These are phyloP conservation scores for Candida sphagnicola DNA, from an alignment of 805 yeast species.

Conservation along the genomic window DNA sequence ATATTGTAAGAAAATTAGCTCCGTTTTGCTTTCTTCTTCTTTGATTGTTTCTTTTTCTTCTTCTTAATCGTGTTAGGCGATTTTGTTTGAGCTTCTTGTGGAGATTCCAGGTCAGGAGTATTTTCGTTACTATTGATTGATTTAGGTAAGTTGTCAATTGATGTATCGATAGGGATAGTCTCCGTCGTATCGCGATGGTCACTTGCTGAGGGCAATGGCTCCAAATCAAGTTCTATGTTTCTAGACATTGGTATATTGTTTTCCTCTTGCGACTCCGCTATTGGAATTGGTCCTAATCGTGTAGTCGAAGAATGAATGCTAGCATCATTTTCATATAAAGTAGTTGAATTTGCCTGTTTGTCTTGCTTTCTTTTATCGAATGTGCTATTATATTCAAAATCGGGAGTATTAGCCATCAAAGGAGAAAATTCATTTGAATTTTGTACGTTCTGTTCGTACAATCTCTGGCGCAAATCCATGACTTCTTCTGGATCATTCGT, in stretches of 20 bases:
- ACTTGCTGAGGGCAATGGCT: too few relatives aligned
- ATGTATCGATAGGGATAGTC: neutral
- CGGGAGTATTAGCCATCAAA: slow-evolving; percentile 2
- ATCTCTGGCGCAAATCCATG: slow-evolving; percentile 30
- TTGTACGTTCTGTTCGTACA: slow-evolving; percentile 23
- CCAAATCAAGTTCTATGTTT: too few relatives aligned
- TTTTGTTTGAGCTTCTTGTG: neutral
- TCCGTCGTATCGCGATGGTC: neutral
- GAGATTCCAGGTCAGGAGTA: neutral
- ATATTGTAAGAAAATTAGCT: slow-evolving; percentile 5
- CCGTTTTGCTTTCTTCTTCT: slow-evolving; percentile 8
- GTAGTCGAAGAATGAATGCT: too few relatives aligned
- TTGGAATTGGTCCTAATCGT: too few relatives aligned
- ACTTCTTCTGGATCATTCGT: slow-evolving; percentile 33
- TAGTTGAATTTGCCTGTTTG: neutral
- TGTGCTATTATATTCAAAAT: neutral
- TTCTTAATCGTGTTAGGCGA: slow-evolving; percentile 5
- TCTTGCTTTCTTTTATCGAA: neutral
- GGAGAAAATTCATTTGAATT: slow-evolving; percentile 7
- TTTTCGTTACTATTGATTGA: neutral
- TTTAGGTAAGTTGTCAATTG: neutral
- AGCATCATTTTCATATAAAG: neutral
- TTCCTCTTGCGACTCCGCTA: too few relatives aligned
- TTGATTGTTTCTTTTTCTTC: slow-evolving; percentile 10
- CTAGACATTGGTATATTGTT: too few relatives aligned